A percentile compares a stretch with the other conserved stretches of the same genome.
Conservation (phyloP, 495 filamentous ascomycete species). For the Daldinia grandis region DNA sequence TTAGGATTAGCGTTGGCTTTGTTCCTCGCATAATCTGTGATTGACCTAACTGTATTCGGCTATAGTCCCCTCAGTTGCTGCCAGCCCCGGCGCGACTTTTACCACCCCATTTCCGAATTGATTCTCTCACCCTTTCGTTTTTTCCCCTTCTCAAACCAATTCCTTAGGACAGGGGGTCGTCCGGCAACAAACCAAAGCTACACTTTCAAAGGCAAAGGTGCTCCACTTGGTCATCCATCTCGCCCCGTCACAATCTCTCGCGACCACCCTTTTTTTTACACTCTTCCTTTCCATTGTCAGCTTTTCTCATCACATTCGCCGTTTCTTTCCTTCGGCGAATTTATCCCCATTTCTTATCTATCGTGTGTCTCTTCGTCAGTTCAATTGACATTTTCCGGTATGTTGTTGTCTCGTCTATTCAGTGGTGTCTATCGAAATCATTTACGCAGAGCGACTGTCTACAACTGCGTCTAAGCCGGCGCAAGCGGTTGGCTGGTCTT, state of each 20-base stretch:
- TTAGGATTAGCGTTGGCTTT: conserved; percentile 15
- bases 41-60: conserved; percentile 26
- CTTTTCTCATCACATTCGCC: conserved; percentile 41
- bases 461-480: conserved; percentile 9
- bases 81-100: conserved; percentile 35
- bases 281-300: conserved; percentile 43
- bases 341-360: conserved; percentile 40
- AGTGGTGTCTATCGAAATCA: not conserved
- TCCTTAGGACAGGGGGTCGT: conserved; percentile 24
- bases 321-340: conserved; percentile 42
- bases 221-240: conserved; percentile 42
- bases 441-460: not conserved
- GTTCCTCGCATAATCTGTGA: conserved; percentile 41
- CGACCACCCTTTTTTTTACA: conserved; percentile 45
- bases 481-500: conserved; percentile 15
- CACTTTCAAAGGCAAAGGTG: conserved; percentile 31
- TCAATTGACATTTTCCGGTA: conserved; percentile 40
- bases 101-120: conserved; percentile 42
- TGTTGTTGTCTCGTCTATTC: conserved; percentile 30
- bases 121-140: conserved; percentile 41
- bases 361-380: conserved; percentile 25
- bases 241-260: conserved; percentile 44
- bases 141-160: conserved; percentile 36
- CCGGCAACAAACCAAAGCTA: conserved; percentile 38
- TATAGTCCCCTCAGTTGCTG: conserved; percentile 27